These are phyloP conservation scores for Diplodia sapinea DNA, from an alignment of 2,329 filamentous ascomycete genomes.

Conservation along the genomic window DNA sequence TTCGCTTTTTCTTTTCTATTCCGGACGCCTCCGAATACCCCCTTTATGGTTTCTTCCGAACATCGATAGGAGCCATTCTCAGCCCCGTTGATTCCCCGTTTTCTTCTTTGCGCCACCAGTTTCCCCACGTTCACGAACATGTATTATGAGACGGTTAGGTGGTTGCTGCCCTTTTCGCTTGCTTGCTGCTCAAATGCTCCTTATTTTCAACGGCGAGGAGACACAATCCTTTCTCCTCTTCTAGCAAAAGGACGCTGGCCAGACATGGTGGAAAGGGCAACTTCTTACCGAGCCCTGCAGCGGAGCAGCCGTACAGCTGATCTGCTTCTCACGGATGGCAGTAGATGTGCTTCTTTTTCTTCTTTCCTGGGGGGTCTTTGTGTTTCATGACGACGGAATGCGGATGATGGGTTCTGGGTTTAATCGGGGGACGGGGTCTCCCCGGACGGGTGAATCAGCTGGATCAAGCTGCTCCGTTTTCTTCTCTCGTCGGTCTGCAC, in stretches of 20 bases:
- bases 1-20: constrained; percentile 21
- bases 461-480: neutral
- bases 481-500: neutral
- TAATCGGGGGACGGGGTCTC: constrained; percentile 12
- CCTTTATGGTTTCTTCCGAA: constrained; percentile 26
- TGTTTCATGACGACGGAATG: constrained; percentile 24
- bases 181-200: neutral
- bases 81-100: constrained; percentile 28
- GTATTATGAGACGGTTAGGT: constrained; percentile 28
- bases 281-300: neutral
- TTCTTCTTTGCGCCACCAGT: constrained; percentile 5
- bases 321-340: constrained; percentile 1
- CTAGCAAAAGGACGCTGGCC: neutral
- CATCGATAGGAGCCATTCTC: constrained; percentile 28
- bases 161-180: constrained; percentile 6
- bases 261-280: neutral
- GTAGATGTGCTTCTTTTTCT: constrained; percentile 17
- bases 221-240: neutral
- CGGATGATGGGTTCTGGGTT: constrained; percentile 11
- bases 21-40: constrained; percentile 28
- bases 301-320: neutral
- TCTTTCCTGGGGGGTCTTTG: constrained; percentile 3
- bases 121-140: constrained; percentile 22
- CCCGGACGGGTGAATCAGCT: neutral
- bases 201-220: neutral